Percentiles rank a stretch among this genome's conserved stretches.
These are phyloP conservation scores for Aspergillus cejpii DNA, from an alignment of 2,329 filamentous ascomycete species.

Conservation along the genomic window DNA sequence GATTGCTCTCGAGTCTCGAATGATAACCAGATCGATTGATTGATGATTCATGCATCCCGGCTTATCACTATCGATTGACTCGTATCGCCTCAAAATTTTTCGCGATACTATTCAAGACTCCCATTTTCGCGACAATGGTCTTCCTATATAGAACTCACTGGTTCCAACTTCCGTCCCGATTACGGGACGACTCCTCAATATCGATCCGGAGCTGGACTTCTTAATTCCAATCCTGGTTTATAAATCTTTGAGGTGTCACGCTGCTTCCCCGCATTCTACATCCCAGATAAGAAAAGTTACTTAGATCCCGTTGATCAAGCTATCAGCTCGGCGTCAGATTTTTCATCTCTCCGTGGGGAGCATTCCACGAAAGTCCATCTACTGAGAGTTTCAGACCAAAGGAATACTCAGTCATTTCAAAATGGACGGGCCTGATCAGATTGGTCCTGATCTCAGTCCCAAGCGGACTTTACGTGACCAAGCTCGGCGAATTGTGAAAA, in stretches of 20 bases:
- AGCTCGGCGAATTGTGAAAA: slow-evolving; percentile 28
- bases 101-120: neutral
- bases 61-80: slow-evolving; percentile 6
- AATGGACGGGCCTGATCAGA: slow-evolving; percentile 40
- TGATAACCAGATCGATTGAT: slow-evolving; percentile 21
- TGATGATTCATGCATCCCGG: slow-evolving; percentile 11
- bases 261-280: neutral
- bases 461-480: slow-evolving; percentile 35
- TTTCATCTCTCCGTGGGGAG: neutral
- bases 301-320: neutral
- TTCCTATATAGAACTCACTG: slow-evolving; percentile 4
- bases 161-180: neutral
- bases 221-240: too few relatives aligned
- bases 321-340: neutral
- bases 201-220: neutral
- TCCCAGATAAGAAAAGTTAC: too few relatives aligned
- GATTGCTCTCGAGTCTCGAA: neutral
- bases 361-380: too few relatives aligned
- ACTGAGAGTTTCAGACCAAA: too few relatives aligned
- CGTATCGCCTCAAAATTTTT: neutral
- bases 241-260: too few relatives aligned
- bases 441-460: slow-evolving; percentile 37
- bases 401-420: neutral
- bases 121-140: neutral
- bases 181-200: slow-evolving; percentile 1